Evolutionary conservation across 495 filamentous ascomycete species (phyloP), one percentile per base, ranked within the genome.

Genomic region (Penicillium chermesinum): DNA sequence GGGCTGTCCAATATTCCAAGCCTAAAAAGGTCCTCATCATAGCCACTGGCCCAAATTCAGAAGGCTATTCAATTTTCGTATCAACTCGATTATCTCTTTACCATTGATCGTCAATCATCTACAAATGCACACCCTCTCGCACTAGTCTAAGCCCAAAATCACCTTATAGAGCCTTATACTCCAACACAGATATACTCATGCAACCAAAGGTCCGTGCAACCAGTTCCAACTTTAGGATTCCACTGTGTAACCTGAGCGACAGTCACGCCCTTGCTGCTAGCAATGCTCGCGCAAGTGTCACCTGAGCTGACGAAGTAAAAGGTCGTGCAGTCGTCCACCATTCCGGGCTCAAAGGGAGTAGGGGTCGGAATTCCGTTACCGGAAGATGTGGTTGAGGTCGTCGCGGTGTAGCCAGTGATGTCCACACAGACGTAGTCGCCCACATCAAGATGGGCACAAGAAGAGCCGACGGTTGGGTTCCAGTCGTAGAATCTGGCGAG

Each of bases 401-500:
- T n/a, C 3, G 35, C 35, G 6, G 35, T 37, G 35, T 5, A 37
- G 35, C 35, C 13, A n/a, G 17, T 37, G 13, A 37, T 37, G 17
- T 37, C 35, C 3, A 50, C 20, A 20, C 21, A 50, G 18, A 40
- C 48, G 39, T 50, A 50, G 38, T 44, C 48, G 10, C 18, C 19
- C 12, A 33, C 34, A 4, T 47, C 16, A 12, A 47, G 20, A 15
- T 12, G 17, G 22, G 44, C 8, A 35, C 27, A 44, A 30, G n/a
- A n/a, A 2, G 42, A 34, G 17, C 22, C 25, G 14, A 44, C 42
- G 13, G 40, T 22, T 30, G 20, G 40, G 40, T 43, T 43, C 40
- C 20, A 43, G 20, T 3, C 40, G 20, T 43, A 43, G 40, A 43
- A 43, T 12, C 17, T 22, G 16, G 40, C 7, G 2, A 43, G 19